These are phyloP conservation scores for Phoma sp. DNA, from an alignment of 2,329 filamentous ascomycete species.

Conservation along the genomic window DNA sequence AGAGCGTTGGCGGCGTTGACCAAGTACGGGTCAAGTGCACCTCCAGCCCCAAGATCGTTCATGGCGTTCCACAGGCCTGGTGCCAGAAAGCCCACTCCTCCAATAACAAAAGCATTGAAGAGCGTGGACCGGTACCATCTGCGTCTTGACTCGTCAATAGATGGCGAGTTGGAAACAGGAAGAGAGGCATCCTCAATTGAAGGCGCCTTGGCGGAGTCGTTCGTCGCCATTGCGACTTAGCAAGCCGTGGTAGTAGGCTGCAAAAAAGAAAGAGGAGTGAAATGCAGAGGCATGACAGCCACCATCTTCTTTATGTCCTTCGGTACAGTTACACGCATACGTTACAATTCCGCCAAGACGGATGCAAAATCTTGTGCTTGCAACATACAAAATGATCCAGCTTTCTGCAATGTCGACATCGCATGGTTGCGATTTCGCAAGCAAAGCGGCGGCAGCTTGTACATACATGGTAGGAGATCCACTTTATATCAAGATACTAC, in stretches of 20 bases:
- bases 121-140: conserved; percentile 61
- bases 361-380: background rate
- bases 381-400: conserved; percentile 9
- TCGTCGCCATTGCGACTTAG: conserved; percentile 14
- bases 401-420: conserved; percentile 22
- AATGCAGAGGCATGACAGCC: background rate
- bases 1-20: conserved; percentile 62
- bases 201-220: conserved; percentile 15
- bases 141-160: conserved; percentile 7
- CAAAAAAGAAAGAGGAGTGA: background rate
- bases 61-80: conserved; percentile 65
- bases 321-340: conserved; percentile 3
- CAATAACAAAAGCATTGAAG: conserved; percentile 63
- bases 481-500: conserved; percentile 1
- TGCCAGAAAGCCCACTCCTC: conserved; percentile 60
- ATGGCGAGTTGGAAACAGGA: conserved; percentile 14
- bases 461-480: conserved; percentile 7
- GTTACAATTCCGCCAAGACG: conserved; percentile 18
- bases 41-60: conserved; percentile 62
- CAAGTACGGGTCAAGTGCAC: conserved; percentile 60
- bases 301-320: background rate
- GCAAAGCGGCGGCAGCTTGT: conserved; percentile 12
- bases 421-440: conserved; percentile 21
- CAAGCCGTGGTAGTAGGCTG: background rate
- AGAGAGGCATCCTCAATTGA: conserved; percentile 21